A percentile compares a stretch with the other conserved stretches of the same genome.
phyloP scores from a whole-genome alignment of 345 rosid genomes.

The Gynandropsis gynandra region DNA sequence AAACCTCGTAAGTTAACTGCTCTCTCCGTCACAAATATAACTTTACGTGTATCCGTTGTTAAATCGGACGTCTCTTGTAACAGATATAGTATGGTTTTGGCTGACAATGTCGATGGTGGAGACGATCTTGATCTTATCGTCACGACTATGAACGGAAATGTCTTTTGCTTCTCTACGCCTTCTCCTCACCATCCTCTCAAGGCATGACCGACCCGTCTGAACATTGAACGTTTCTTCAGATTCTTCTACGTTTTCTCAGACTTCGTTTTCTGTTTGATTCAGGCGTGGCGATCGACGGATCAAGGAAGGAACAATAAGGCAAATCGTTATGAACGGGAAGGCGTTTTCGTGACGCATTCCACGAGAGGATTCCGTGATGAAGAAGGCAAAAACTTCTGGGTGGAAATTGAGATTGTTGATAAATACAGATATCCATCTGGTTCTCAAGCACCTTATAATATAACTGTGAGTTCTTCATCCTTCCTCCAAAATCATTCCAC shows the following conservation, averaged over 20 bases:
- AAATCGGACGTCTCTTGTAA: constrained; percentile 17
- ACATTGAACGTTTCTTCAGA: constrained; percentile 9
- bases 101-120: constrained; percentile 98
- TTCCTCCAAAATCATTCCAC: background rate
- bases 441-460: constrained; percentile 82
- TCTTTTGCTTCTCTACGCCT: constrained; percentile 97
- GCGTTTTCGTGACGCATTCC: constrained; percentile 67
- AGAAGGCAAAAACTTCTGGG: constrained; percentile 97
- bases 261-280: constrained; percentile 32
- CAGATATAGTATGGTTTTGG: constrained; percentile 97
- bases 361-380: constrained; percentile 96
- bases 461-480: constrained; percentile 57
- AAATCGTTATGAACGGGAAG: constrained; percentile 62
- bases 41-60: constrained; percentile 5
- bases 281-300: constrained; percentile 90
- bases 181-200: constrained; percentile 93
- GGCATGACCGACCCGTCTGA: constrained; percentile 42
- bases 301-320: constrained; percentile 96
- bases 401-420: constrained; percentile 92
- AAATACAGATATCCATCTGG: constrained; percentile 84
- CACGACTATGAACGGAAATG: constrained; percentile 97
- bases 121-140: constrained; percentile 98
- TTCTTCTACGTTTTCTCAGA: constrained; percentile 4
- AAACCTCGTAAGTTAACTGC: constrained; percentile 75
- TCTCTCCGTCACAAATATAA: constrained; percentile 14